phyloP scores from a whole-genome alignment of 805 yeast species.

The Kazachstania bromeliacearum region DNA sequence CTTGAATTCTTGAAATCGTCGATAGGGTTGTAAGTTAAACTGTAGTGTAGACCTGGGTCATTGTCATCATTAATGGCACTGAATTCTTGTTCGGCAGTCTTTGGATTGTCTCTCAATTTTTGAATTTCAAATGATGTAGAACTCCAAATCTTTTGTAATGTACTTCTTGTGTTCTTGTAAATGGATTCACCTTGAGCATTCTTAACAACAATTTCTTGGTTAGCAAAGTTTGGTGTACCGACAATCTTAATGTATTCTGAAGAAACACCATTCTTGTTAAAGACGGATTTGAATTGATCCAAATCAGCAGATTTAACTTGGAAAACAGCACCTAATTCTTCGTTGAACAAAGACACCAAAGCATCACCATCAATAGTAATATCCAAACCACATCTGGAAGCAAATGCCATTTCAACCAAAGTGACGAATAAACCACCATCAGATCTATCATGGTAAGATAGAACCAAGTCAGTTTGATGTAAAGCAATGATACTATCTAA shows the following conservation, averaged over 20 bases:
- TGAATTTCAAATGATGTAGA: conserved; percentile 86
- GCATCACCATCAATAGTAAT: conserved; percentile 39
- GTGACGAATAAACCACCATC: conserved; percentile 93
- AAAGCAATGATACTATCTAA: conserved; percentile 59
- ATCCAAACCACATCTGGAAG: conserved; percentile 79
- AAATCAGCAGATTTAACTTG: conserved; percentile 55
- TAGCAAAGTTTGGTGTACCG: conserved; percentile 55
- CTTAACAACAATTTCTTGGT: conserved; percentile 40
- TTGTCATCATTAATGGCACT: conserved; percentile 61
- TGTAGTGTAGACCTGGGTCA: conserved; percentile 84
- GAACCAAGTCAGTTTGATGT: conserved; percentile 58
- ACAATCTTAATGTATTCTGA: conserved; percentile 46
- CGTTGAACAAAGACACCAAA: conserved; percentile 65
- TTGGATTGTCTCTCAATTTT: conserved; percentile 88
- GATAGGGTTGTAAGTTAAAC: conserved; percentile 58
- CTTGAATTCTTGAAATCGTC: conserved; percentile 37
- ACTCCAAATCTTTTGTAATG: conserved; percentile 76
- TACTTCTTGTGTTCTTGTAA: conserved; percentile 49
- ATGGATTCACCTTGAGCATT: conserved; percentile 32
- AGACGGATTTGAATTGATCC: conserved; percentile 44
- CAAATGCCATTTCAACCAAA: conserved; percentile 91
- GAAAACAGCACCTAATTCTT: conserved; percentile 95
- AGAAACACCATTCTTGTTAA: conserved; percentile 51
- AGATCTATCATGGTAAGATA: conserved; percentile 90
- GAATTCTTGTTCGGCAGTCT: conserved; percentile 79